Evolutionary conservation across 306 rosid genomes (phyloP).

Genomic region (Cucurbita maxima): DNA sequence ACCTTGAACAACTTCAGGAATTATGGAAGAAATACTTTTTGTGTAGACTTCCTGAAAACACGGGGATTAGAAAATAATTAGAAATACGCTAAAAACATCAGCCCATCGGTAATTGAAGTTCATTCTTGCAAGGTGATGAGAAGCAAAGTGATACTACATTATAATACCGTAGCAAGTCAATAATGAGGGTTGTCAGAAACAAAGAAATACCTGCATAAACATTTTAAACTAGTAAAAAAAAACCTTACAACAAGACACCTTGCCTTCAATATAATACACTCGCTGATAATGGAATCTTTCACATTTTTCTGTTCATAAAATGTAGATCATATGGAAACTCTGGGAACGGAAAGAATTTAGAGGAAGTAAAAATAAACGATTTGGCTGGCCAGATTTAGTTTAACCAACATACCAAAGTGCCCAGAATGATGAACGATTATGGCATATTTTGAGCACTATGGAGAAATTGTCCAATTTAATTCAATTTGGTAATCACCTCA

Average conservation of each 20-base stretch:
- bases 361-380: not conserved
- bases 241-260: not conserved
- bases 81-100: not conserved
- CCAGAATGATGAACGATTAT: not conserved
- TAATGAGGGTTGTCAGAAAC: not conserved
- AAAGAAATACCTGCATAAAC: not conserved
- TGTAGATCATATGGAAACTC: not conserved
- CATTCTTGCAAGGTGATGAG: not conserved
- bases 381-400: not conserved
- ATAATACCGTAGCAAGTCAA: not conserved
- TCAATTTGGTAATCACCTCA: not conserved
- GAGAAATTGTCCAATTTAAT: not conserved
- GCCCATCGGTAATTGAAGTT: not conserved
- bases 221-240: not conserved
- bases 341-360: not conserved
- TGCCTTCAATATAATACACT: not conserved
- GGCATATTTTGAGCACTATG: not conserved
- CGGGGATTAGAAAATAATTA: not conserved
- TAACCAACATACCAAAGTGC: not conserved
- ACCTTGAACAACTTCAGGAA: constrained; percentile 46
- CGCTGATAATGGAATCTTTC: not conserved
- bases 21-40: constrained; percentile 31
- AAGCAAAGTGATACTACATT: not conserved
- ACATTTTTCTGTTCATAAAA: not conserved
- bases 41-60: constrained; percentile 35